Evolutionary conservation across 495 filamentous ascomycete species (phyloP), one percentile per base, ranked within the genome.

Genomic region (Aspergillus kassunensis): DNA sequence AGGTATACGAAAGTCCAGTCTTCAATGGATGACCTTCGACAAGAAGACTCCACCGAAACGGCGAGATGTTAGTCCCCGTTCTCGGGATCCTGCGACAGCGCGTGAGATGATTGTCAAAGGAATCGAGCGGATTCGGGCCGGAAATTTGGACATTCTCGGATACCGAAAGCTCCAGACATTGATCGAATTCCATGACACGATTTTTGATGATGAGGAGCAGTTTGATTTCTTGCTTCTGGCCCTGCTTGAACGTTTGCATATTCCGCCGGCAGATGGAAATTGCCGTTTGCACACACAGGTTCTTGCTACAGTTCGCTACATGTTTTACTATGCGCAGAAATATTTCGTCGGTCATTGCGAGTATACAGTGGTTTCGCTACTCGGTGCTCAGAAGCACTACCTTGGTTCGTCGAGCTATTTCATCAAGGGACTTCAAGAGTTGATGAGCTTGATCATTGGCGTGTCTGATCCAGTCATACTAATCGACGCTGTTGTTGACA

Each of bases 161-260:
- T 95, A 96, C 70, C 84, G 91, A 43, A 90, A 93, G 53, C 68
- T 97, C 9, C 91, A 95, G 64, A 79, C 82, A 21, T 78, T 96
- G 51, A 85, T 92, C 56, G 82, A 86, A 46, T 83, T 84, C 54
- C 84, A 84, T 15, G 66, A 73, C 27, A 71, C 79, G 36, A 77
- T 86, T 40, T 84, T 81, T 62, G 60, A 70, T 30, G 68, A 72
- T 18, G 72, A 76, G 40, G 65, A 69, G 46, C 76, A 79, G 56
- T 95, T 92, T 57, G 81, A 87, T 54, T 77, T 85, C n/a, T 75
- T 96, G 29, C 68, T 96, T 8, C 50, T 80, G 6, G 84, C 85
- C 12, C 72, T 96, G 6, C 78, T 96, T 20, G 83, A 86, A 44
- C 91, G 87, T 60, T 80, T 96, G 27, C 83, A 89, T 68, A 72